Evolutionary conservation across 768 basidiomycete species (phyloP), one percentile per base, ranked within the genome.

Genomic region (Xanthoconium stramineum): DNA sequence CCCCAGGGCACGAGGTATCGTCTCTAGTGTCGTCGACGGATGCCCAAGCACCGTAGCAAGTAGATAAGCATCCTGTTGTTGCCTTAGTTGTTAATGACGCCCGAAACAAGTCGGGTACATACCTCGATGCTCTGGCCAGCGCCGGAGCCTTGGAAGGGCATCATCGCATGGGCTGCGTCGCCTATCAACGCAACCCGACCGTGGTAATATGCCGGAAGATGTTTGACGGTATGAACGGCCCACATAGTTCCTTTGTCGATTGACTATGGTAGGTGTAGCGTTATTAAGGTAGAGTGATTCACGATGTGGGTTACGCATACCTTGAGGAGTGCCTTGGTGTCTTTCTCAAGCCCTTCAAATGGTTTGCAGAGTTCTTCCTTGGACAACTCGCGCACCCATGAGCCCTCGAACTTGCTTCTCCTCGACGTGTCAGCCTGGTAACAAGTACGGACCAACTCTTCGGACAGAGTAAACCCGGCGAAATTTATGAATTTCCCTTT

Each of bases 401-500:
- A 72, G 10, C 69, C 69, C 7, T 57, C 40, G 12, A 69, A 69
- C 19, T 17, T 17, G 20, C 17, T 55, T 53, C 67, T 66, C 9
- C 36, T 24, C 0, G 53, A 55, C 6, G 66, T 47, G 36, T 61
- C 61, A 1, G 39, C 12, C 37, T 69, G 28, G 35, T 71, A 82
- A 24, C 67, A 66, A 2, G 83, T 79, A 55, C 74, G 71, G 60
- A 86, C 80, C n/a, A 79, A 71, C 30, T 84, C 79, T 56, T 78
- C 78, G 28, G 74, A 72, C 19, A 78, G 66, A 28, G 69, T 74
- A 62, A 85, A 84, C 1, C 83, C 84, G 17, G 79, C 86, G 53
- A 88, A 76, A 61, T 88, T 90, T 61, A 90, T 72, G 56, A 77
- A 69, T 59, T 74, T 78, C 7, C 85, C 84, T 32, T 75, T 75